These are phyloP conservation scores for Citrullus mucosospermus DNA, from an alignment of 306 rosid genomes.

Conservation along the genomic window DNA sequence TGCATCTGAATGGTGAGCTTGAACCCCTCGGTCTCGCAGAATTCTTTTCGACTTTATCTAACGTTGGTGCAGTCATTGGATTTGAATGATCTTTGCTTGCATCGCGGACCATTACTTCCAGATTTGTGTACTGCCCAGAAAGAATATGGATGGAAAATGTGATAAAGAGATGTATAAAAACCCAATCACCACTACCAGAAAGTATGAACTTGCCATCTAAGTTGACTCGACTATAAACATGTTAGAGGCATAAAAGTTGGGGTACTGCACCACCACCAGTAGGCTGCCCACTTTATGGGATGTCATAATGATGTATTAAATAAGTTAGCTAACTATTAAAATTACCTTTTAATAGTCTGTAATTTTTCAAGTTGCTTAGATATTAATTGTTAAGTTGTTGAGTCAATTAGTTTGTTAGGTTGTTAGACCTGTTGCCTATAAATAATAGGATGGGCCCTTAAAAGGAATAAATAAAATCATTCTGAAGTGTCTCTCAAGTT, in stretches of 20 bases:
- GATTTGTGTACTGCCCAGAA: constrained; percentile 49
- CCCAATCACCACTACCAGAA: background rate
- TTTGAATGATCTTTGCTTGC: constrained; percentile 46
- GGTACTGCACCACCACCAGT: background rate
- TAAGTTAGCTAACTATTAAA: too few species aligned
- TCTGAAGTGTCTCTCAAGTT: too few species aligned
- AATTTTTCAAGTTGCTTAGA: too few species aligned
- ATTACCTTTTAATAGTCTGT: too few species aligned
- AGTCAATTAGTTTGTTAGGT: too few species aligned
- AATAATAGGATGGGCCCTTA: too few species aligned
- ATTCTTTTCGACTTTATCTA: constrained; percentile 46
- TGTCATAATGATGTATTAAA: background rate
- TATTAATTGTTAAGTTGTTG: too few species aligned
- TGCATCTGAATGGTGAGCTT: constrained; percentile 92
- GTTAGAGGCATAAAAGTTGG: background rate
- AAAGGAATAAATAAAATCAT: too few species aligned
- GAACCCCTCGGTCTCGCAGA: constrained; percentile 67
- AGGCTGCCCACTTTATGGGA: background rate
- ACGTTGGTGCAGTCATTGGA: constrained; percentile 29
- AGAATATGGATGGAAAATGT: constrained; percentile 16
- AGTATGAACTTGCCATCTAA: background rate
- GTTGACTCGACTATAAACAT: background rate
- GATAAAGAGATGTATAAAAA: constrained; percentile 14
- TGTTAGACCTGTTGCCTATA: too few species aligned
- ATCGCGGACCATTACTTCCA: constrained; percentile 82